phyloP scores from a whole-genome alignment of 192 early-diverging fungal genomes.

The Phlyctochytrium bullatum region DNA sequence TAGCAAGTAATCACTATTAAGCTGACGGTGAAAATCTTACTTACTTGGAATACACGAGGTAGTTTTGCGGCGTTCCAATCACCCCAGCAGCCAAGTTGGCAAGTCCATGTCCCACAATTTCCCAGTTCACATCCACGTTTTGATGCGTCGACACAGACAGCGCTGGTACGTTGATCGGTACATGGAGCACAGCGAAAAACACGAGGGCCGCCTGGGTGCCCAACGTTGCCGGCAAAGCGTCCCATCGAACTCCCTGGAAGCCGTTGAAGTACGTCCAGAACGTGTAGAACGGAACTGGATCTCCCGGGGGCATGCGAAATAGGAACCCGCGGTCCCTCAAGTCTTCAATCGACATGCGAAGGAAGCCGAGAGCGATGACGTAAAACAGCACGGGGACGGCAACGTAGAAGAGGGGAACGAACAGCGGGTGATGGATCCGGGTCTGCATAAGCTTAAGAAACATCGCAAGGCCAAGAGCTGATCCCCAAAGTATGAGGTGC shows the following conservation, averaged over 20 bases:
- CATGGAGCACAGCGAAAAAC: conserved; percentile 95
- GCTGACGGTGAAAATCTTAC: not conserved
- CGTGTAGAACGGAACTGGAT: conserved; percentile 75
- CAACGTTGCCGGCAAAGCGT: conserved; percentile 52
- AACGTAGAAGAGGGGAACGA: conserved; percentile 90
- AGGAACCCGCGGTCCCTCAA: conserved; percentile 81
- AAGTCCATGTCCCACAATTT: conserved; percentile 89
- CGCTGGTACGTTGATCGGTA: conserved; percentile 79
- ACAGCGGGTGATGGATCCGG: conserved; percentile 69
- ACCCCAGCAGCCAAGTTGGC: conserved; percentile 81
- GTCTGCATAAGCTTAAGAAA: conserved; percentile 67
- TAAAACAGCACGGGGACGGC: conserved; percentile 78
- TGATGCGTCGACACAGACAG: conserved; percentile 81
- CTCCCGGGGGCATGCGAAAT: conserved; percentile 68
- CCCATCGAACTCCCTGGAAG: conserved; percentile 37
- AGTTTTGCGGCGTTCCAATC: conserved; percentile 78
- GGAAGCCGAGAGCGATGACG: conserved; percentile 47
- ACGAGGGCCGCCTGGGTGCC: conserved; percentile 92
- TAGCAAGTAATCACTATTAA: not conserved
- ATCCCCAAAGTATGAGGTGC: conserved; percentile 76
- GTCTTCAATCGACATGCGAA: conserved; percentile 58
- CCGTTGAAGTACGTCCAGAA: conserved; percentile 79
- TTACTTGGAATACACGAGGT: conserved; percentile 85
- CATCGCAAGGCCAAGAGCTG: conserved; percentile 54
- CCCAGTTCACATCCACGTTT: conserved; percentile 89